Evolutionary conservation across 768 basidiomycete genomes (phyloP), one percentile per base, ranked within the genome.

Genomic region (Asterophora lycoperdoides): DNA sequence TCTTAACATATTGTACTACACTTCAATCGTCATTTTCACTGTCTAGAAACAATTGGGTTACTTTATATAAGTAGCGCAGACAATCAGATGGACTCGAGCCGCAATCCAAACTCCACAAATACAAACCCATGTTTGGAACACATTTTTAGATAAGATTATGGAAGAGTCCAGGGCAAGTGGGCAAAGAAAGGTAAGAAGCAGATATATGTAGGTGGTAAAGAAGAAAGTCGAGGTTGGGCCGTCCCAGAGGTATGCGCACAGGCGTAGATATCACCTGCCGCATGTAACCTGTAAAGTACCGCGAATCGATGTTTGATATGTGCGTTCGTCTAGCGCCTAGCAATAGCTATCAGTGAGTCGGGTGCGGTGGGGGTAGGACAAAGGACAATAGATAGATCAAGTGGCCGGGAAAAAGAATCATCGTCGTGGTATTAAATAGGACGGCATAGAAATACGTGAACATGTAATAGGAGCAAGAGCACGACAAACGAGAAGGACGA

Each of bases 261-360:
- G 35, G 40, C n/a, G 30, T 46, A 18, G 40, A 28, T 14, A 23
- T 3, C 23, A 23, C 23, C 23, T 6, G 23, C 40, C 41, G 37
- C 33, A 44, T n/a, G 14, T 18, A 45, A 3, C 19, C 9, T 32
- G 28, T 41, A 26, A 41, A 23, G 39, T 41, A 41, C 32, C 37
- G 32, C 44, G n/a, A 42, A 29, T 40, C 44, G 13, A n/a, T 33
- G 44, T 23, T 40, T 39, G 13, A n/a, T 33, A 35, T 23, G 30
- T 32, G 38, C 34, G 33, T 32, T 46, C 34, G 33, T 50, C 40
- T 46, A 38, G 35, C 38, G 28, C 40, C 40, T 43, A 38, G 33
- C 44, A 39, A 30, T 43, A 38, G 33, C 44, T 40, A 30, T 46
- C 39, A 48, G 38, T 52, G 47, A n/a, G 40, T 44, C 36, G 45